These are phyloP conservation scores for Penicillium longicatenatum DNA, from an alignment of 495 filamentous ascomycete genomes.

Conservation along the genomic window DNA sequence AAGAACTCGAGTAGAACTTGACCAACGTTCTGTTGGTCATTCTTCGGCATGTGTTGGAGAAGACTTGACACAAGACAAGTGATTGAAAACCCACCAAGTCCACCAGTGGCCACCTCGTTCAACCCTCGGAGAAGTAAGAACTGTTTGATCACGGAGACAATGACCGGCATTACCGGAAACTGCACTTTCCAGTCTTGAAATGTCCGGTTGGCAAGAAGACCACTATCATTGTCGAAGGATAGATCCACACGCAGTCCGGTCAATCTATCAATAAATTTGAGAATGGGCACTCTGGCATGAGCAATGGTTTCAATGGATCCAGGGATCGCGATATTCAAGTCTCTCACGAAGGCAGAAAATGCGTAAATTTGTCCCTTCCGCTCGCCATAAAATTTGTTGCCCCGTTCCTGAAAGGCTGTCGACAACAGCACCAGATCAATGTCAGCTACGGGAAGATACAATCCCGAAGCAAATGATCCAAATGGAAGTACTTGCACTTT, in stretches of 20 bases:
- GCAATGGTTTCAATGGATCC: slow-evolving; percentile 64
- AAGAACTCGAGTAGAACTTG: slow-evolving; percentile 82
- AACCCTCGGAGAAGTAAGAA: slow-evolving; percentile 84
- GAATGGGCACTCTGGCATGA: slow-evolving; percentile 83
- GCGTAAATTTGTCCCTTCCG: slow-evolving; percentile 47
- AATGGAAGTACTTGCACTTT: slow-evolving; percentile 69
- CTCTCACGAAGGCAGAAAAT: slow-evolving; percentile 54
- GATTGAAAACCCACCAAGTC: slow-evolving; percentile 91
- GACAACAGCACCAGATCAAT: slow-evolving; percentile 92
- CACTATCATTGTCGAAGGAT: slow-evolving; percentile 90
- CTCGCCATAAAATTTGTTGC: slow-evolving; percentile 46
- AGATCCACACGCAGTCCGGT: slow-evolving; percentile 83
- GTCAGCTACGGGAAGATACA: slow-evolving; percentile 90
- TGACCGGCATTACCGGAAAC: slow-evolving; percentile 79
- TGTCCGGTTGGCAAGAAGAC: slow-evolving; percentile 73
- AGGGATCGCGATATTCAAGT: slow-evolving; percentile 47
- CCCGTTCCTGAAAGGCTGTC: slow-evolving; percentile 49
- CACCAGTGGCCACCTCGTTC: slow-evolving; percentile 87
- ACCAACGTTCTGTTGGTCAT: slow-evolving; percentile 67
- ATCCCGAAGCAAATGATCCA: slow-evolving; percentile 86
- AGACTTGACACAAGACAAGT: slow-evolving; percentile 91
- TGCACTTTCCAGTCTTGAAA: slow-evolving; percentile 75
- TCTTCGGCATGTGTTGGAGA: slow-evolving; percentile 72
- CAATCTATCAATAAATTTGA: slow-evolving; percentile 78
- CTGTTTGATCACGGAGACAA: slow-evolving; percentile 89